Base-by-base conservation (phyloP, 805 yeast species). In the Zygosaccharomyces bailii region DNA sequence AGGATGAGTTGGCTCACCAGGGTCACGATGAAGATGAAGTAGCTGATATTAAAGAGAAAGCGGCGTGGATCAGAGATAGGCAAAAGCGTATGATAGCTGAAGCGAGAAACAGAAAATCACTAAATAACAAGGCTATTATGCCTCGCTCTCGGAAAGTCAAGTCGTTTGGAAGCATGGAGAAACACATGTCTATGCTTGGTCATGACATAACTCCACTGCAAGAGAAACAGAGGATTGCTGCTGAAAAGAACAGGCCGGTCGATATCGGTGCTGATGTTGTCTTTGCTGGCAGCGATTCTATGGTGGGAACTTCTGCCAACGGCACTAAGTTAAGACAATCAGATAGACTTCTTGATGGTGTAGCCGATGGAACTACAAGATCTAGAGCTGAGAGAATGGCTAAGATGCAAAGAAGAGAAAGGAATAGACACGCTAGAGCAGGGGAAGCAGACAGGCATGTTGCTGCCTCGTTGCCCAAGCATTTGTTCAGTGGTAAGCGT, bases 381-480 rank as follows among this genome's bases (percentile, higher is more conserved):
- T 71, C 83, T 38, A 88, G 84, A 70, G 89, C 96, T 45, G 93
- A 84, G 54, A 82, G 93, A 75, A 72, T 89, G 70, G 84, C 80
- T 63, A 90, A 89, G 74, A 67, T 86, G 58, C 90, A 86, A 68
- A 87, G 96, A 79, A 82, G 96, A 71, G 95, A 86, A 63, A 82
- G 98, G 73, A 87, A 90, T 71, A 83, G 90, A 74, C 69, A 75
- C 61, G 96, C 97, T 34, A 82, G 95, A 70, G 85, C 81, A 54
- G 96, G 98, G 73, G 99, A 93, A 73, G 85, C 86, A 62, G 99
- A 93, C 71, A 83, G 98, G 70, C 96, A 88, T 67, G 74, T 80
- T 46, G 78, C 89, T 43, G 93, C 86, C 42, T 73, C 86, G 50
- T 69, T 86, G 72, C 96, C 97, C 52, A 91, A 90, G 75, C 99